phyloP scores from a whole-genome alignment of 257 asterid species.

The Penstemon eatonii region DNA sequence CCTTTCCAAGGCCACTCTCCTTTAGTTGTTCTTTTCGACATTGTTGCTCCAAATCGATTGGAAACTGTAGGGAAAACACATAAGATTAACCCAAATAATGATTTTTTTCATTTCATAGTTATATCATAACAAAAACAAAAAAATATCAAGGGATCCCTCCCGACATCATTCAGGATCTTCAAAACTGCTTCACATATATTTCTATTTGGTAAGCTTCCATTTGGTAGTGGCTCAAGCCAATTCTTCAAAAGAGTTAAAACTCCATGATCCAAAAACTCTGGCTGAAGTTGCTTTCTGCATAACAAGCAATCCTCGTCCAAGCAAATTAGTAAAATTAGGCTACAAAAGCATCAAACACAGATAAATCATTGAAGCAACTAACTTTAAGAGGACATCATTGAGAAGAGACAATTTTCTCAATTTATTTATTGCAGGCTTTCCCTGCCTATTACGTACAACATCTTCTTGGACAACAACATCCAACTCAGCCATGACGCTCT shows the following conservation, averaged over 20 bases:
- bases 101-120: not conserved
- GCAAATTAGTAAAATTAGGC: slow-evolving; percentile 10
- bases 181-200: slow-evolving; percentile 87
- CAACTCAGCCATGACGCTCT: slow-evolving; percentile 91
- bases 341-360: slow-evolving; percentile 3
- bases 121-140: not conserved
- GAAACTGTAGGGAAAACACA: slow-evolving; percentile 31
- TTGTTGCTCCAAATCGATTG: slow-evolving; percentile 80
- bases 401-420: slow-evolving; percentile 88
- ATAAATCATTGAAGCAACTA: slow-evolving; percentile 31
- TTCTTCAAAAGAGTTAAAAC: slow-evolving; percentile 51
- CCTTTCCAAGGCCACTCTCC: slow-evolving; percentile 97
- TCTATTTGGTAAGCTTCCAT: slow-evolving; percentile 78
- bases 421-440: slow-evolving; percentile 87
- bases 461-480: slow-evolving; percentile 95
- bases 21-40: slow-evolving; percentile 87
- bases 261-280: slow-evolving; percentile 88
- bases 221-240: slow-evolving; percentile 74
- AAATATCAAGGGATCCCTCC: slow-evolving; percentile 15
- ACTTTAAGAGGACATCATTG: slow-evolving; percentile 91
- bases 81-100: slow-evolving; percentile 23
- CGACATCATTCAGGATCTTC: slow-evolving; percentile 79
- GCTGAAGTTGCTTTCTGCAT: slow-evolving; percentile 93
- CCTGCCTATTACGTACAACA: slow-evolving; percentile 75
- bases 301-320: slow-evolving; percentile 28